phyloP scores from a whole-genome alignment of 1,284 basidiomycete genomes.

The Athelia sp. region DNA sequence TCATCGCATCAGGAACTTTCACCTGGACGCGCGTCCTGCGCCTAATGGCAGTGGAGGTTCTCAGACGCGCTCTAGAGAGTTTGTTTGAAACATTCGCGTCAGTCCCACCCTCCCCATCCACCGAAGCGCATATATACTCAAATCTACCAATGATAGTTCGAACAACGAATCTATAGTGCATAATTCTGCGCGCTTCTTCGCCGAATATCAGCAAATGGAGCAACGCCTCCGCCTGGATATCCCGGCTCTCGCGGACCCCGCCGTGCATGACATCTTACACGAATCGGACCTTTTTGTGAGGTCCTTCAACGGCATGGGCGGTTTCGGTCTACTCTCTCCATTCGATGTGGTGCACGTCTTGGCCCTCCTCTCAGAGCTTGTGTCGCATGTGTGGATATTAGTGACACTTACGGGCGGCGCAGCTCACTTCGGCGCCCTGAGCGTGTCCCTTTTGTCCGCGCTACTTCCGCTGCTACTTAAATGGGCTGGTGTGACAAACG shows the following conservation, averaged over 20 bases:
- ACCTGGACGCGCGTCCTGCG: slow-evolving; percentile 57
- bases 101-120: slow-evolving; percentile 22
- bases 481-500: slow-evolving; percentile 35
- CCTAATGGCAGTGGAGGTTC: slow-evolving; percentile 54
- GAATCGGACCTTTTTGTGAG: slow-evolving; percentile 78
- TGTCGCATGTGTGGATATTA: slow-evolving; percentile 64
- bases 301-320: slow-evolving; percentile 62
- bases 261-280: slow-evolving; percentile 68
- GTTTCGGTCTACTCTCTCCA: slow-evolving; percentile 70
- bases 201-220: slow-evolving; percentile 73
- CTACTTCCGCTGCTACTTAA: slow-evolving; percentile 50
- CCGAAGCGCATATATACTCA: too few species aligned
- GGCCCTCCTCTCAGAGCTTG: slow-evolving; percentile 62
- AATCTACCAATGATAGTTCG: slow-evolving; percentile 9
- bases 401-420: slow-evolving; percentile 59
- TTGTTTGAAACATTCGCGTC: slow-evolving; percentile 70
- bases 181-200: slow-evolving; percentile 62
- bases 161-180: slow-evolving; percentile 68
- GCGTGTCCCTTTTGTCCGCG: slow-evolving; percentile 56
- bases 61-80: slow-evolving; percentile 58
- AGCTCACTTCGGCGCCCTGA: slow-evolving; percentile 48
- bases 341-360: slow-evolving; percentile 73
- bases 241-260: slow-evolving; percentile 68
- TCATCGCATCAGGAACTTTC: slow-evolving; percentile 60
- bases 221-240: slow-evolving; percentile 74